A percentile compares a stretch with the other conserved stretches of the same genome.
Evolutionary conservation across 495 filamentous ascomycete species (phyloP).

Genomic region (Neurospora sp.): DNA sequence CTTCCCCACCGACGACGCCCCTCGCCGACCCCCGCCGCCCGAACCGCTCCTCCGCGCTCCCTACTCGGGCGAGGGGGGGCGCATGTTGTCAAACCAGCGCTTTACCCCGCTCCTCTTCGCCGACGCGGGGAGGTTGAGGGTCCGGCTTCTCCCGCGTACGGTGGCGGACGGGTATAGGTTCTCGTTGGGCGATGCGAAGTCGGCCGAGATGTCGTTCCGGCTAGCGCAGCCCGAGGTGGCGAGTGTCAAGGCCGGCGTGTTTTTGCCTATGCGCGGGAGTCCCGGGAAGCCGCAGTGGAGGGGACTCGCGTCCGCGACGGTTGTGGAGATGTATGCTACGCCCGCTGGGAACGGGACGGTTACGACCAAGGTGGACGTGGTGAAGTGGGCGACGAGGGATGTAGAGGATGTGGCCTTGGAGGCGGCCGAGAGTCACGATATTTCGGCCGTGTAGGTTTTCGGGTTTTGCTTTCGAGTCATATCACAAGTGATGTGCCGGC

Average conservation of each 20-base stretch:
- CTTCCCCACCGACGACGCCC: background rate
- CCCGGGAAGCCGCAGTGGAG: slow-evolving; percentile 1
- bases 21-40: background rate
- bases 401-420: background rate
- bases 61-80: background rate
- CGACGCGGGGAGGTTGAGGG: background rate
- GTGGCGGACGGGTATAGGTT: background rate
- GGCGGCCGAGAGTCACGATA: background rate
- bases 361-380: background rate
- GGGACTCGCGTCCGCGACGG: background rate
- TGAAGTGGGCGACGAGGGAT: background rate
- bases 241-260: background rate
- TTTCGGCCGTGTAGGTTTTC: no score
- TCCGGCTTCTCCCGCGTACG: background rate
- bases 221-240: background rate
- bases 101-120: background rate
- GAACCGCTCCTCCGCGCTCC: background rate
- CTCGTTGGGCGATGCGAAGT: background rate
- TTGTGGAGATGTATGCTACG: background rate
- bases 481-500: no score
- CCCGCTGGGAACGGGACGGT: background rate
- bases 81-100: background rate
- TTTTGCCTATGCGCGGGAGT: background rate
- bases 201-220: background rate
- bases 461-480: no score